Base-by-base conservation (phyloP, 2,329 filamentous ascomycete species). In the Sporothrix brunneoviolacea region DNA sequence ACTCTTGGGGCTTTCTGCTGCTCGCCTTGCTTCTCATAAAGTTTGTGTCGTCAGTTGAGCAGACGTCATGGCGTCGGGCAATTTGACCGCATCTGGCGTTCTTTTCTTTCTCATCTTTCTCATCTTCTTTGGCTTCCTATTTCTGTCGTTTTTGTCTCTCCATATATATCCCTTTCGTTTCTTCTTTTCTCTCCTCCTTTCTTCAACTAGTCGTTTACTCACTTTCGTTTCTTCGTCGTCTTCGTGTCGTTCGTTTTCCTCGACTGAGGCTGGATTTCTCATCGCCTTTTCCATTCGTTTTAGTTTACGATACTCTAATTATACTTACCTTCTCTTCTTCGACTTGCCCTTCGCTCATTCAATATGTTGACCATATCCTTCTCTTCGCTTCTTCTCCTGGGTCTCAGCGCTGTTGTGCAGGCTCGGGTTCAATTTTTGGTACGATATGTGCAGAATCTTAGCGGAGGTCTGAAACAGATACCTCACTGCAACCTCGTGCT, bases 401-500 rank as follows among this genome's bases (percentile, higher is more conserved):
- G 49, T 18, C 48, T 55, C 54, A 8, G 39, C 21, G 54, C 47
- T 35, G 28, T 37, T n/a, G 47, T 43, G 2, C 49, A 53, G 32
- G 54, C 54, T n/a, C 35, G 38, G 8, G 33, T 52, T 13, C 41
- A 51, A 16, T 52, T 41, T 10, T 36, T 56, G 33, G 54, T 55
- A 28, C 30, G 54, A n/a, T n/a, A n/a, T n/a, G 30, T 12, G 12
- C 8, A 15, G 19, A 27, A n/a, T 18, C 19, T 22, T 22, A 19
- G n/a, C n/a, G 24, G 10, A 28, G 24, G n/a, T 37, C 15, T 37
- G n/a, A 37, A n/a, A n/a, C 33, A 32, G n/a, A 8, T 24, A 15
- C 8, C 2, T 22, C 21, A 16, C 22, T 4, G 27, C 43, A 15
- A 8, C 16, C 10, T 27, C 77, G 52, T 70, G 74, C 59, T 80